Evolutionary conservation across 2,329 filamentous ascomycete genomes (phyloP), one percentile per base, ranked within the genome.

Genomic region (Phaeosphaeria sp.): DNA sequence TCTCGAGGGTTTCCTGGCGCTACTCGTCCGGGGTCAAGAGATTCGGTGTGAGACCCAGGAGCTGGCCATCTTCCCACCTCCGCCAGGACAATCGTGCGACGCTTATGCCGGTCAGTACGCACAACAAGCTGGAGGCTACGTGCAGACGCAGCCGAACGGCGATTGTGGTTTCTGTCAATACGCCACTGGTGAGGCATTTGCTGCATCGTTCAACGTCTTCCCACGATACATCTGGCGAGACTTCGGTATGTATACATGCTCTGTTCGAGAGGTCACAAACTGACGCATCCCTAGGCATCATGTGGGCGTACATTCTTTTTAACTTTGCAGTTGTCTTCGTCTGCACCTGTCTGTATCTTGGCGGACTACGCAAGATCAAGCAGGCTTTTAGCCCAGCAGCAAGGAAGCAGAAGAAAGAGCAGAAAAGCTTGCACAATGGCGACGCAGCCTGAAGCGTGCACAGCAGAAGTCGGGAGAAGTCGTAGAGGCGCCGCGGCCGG

Each of bases 161-260:
- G 68, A 84, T 33, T 91, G 89, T 71, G 83, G 86, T 21, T 89
- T 85, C 69, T 92, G 89, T 63, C 85, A 87, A 59, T 89, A 85
- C 58, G 79, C 80, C 1, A 83, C 76, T 2, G 89, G 89, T 0
- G 86, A 89, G 62, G 76, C 87, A 64, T 91, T 88, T 45, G 74
- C 70, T 15, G 72, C 71, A 0, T 77, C 79, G 1, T 87, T 91
- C 68, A 89, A 87, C 64, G 81, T 90, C 7, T 86, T 81, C 49
- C 87, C 88, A 47, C 73, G 73, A 1, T 74, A 89, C 51, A 86
- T 87, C 47, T 91, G 89, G 89, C 77, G 87, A 11, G 79, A 90
- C 57, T 91, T 89, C 74, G 83, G 87, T 2, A 87, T 89, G 63
- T 86, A 82, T 61, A 54, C 56, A 53, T 20, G 17, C 30, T 25